phyloP scores from a whole-genome alignment of 495 filamentous ascomycete species.

The Neurospora sp. region DNA sequence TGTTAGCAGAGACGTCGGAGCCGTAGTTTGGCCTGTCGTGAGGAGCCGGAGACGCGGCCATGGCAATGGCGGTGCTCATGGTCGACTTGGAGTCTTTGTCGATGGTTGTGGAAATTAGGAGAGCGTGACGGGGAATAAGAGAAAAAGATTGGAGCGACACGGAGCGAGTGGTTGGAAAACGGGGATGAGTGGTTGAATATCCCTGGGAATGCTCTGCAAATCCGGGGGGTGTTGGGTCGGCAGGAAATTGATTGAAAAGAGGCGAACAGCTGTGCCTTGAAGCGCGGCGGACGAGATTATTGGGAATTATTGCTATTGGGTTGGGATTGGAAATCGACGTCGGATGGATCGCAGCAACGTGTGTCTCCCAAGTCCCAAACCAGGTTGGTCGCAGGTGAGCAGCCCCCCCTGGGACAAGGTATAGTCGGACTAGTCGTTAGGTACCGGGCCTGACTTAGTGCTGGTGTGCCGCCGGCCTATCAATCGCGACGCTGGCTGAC shows the following conservation, averaged over 20 bases:
- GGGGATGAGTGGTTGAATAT: not conserved
- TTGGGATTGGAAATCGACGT: not conserved
- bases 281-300: constrained; percentile 2
- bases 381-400: not conserved
- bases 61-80: constrained; percentile 52
- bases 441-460: not conserved
- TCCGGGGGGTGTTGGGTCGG: constrained; percentile 10
- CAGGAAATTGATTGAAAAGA: constrained; percentile 7
- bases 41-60: constrained; percentile 50
- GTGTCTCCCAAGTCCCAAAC: not conserved
- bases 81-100: constrained; percentile 16
- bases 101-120: constrained; percentile 1
- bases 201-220: constrained; percentile 10
- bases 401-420: not conserved
- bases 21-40: constrained; percentile 43
- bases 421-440: not conserved
- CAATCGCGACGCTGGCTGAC: not conserved
- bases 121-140: constrained; percentile 1
- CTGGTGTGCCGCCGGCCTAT: not conserved
- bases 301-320: not conserved
- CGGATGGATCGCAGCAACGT: not conserved
- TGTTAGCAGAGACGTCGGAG: constrained; percentile 38
- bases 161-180: not conserved
- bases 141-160: constrained; percentile 3
- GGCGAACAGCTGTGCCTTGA: not conserved